Evolutionary conservation across 441 rosid species (phyloP).

Genomic region (Erysimum pusillum): DNA sequence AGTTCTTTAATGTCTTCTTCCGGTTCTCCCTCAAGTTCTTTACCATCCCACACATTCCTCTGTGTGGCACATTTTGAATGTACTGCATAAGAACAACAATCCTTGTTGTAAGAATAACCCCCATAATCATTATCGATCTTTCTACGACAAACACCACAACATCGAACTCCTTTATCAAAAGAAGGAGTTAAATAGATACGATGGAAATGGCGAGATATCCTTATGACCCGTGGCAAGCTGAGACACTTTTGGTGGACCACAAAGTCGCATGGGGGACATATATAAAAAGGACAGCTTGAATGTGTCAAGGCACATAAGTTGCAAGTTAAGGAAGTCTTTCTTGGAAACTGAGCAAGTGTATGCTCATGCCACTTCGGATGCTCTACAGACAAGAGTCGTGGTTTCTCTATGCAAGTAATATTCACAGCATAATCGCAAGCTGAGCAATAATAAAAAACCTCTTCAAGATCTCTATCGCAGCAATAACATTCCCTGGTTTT

Average conservation of each 20-base stretch:
- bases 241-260: neutral
- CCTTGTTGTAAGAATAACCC: neutral
- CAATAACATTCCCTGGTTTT: neutral
- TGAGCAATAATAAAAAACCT: neutral
- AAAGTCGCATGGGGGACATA: conserved; percentile 1
- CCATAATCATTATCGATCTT: neutral
- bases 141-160: neutral
- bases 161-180: neutral
- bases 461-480: neutral
- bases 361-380: conserved; percentile 11
- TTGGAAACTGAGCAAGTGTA: neutral
- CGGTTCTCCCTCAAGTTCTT: neutral
- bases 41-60: neutral
- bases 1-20: neutral
- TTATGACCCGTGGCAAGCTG: neutral
- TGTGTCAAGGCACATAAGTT: neutral
- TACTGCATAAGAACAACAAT: neutral
- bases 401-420: neutral
- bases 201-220: neutral
- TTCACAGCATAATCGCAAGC: neutral
- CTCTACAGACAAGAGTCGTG: neutral
- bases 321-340: neutral
- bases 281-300: neutral
- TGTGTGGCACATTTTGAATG: conserved; percentile 18
- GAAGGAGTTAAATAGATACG: neutral